Base-by-base conservation (phyloP, 305 asterid species). In the Salvia sclarea region DNA sequence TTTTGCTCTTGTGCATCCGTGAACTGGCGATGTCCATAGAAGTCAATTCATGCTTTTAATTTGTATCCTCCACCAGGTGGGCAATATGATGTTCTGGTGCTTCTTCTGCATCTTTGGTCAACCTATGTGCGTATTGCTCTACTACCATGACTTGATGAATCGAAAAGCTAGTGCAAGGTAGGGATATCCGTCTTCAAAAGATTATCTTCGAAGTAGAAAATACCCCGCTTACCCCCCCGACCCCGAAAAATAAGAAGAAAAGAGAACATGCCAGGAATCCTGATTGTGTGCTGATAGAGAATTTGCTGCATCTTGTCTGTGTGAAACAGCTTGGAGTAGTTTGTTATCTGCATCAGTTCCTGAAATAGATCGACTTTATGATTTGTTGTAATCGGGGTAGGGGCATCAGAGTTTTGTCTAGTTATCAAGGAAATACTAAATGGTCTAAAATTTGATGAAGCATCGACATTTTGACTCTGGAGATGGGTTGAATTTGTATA, bases 61-160 rank as follows among this genome's bases (percentile, higher is more conserved):
- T 49, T 63, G 10, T 61, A 20, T 8, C 22, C 55, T 54, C 54
- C 28, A 20, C 56, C 91, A 95, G 99, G 98, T 95, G 80, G 99
- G 99, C 58, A 95, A 95, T 76, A 95, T 88, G 92, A 74, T 85
- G 72, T 95, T 95, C 78, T 95, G 98, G 99, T 95, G 93, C 69
- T 85, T 67, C 47, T 95, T 95, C 83, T 77, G 99, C 62, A 88
- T 91, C 77, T 72, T 91, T 8, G 99, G 99, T 31, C 99, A 95
- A 82, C 99, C 99, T 0, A 95, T 86, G 98, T 84, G 92, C 20
- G 79, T 91, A 60, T 76, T 95, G 76, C 86, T 95, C 20, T 91
- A 95, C 83, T 95, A 95, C 81, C 99, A 91, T 57, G 99, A 89
- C 78, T 70, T 86, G 80, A 86, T 95, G 95, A 95, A 95, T 59